These are phyloP conservation scores for Fusarium camptoceras DNA, from an alignment of 2,329 filamentous ascomycete genomes.

Conservation along the genomic window DNA sequence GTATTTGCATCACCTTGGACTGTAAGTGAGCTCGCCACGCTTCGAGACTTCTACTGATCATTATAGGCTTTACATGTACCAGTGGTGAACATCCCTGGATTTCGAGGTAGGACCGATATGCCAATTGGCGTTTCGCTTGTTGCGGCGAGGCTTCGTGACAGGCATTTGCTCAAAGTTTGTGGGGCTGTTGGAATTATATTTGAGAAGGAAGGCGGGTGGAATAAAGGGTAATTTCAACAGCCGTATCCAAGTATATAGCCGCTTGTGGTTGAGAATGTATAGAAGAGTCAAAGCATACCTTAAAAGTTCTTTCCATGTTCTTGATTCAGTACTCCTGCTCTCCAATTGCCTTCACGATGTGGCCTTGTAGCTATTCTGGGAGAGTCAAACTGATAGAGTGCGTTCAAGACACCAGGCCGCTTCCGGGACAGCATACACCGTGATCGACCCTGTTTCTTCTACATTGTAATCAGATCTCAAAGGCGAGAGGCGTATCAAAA, in stretches of 20 bases:
- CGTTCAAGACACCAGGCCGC: no score
- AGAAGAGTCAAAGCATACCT: background rate
- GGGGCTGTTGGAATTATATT: conserved; percentile 53
- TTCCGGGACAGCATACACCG: no score
- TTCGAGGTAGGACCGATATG: conserved; percentile 62
- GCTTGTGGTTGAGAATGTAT: background rate
- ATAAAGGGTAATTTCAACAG: background rate
- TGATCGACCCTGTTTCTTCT: no score
- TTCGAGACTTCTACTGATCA: accelerated
- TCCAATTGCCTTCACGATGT: no score
- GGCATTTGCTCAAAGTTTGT: conserved; percentile 56
- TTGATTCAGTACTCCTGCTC: no score
- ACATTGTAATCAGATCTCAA: no score
- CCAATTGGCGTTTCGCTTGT: conserved; percentile 69
- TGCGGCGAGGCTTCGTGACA: conserved; percentile 59
- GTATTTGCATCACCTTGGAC: conserved; percentile 66
- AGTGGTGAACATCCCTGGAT: conserved; percentile 72
- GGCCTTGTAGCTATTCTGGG: no score
- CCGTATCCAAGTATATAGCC: background rate
- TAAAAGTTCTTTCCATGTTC: no score
- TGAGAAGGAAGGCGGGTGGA: conserved; percentile 44
- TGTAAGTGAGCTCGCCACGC: conserved; percentile 55
- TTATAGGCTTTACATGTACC: conserved; percentile 66
- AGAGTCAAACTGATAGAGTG: no score
- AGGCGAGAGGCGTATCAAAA: background rate